phyloP scores from a whole-genome alignment of 768 basidiomycete genomes.

The Tephrocybe sp. region DNA sequence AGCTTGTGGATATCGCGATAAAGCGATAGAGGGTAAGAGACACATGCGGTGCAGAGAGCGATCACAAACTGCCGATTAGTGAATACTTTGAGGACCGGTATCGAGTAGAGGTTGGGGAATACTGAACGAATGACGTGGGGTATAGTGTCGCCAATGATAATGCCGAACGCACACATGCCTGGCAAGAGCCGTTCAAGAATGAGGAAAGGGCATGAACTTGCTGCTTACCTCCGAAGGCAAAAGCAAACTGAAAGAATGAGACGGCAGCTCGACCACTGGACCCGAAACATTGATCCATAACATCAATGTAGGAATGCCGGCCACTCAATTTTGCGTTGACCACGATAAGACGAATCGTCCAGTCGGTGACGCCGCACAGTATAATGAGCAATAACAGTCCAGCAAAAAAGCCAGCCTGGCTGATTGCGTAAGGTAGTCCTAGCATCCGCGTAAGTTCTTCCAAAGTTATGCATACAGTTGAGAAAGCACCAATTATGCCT shows the following conservation, averaged over 20 bases:
- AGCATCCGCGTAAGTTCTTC: no score
- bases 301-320: conserved; percentile 86
- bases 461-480: no score
- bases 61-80: conserved; percentile 90
- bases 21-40: conserved; percentile 93
- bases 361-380: conserved; percentile 87
- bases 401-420: conserved; percentile 91
- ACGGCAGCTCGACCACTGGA: conserved; percentile 88
- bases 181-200: background rate
- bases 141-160: conserved; percentile 97
- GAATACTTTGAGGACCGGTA: conserved; percentile 76
- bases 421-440: conserved; percentile 94
- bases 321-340: conserved; percentile 96
- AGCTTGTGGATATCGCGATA: conserved; percentile 99
- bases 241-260: conserved; percentile 96
- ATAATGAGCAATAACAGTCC: conserved; percentile 82
- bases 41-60: conserved; percentile 77
- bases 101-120: conserved; percentile 68
- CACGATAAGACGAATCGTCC: conserved; percentile 97
- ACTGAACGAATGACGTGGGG: conserved; percentile 89
- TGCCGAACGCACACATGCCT: conserved; percentile 99
- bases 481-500: conserved; percentile 26
- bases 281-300: conserved; percentile 95
- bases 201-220: background rate
- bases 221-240: conserved; percentile 88